Evolutionary conservation across 2,329 filamentous ascomycete species (phyloP).

Genomic region (Phaeosphaeriaceae sp.): DNA sequence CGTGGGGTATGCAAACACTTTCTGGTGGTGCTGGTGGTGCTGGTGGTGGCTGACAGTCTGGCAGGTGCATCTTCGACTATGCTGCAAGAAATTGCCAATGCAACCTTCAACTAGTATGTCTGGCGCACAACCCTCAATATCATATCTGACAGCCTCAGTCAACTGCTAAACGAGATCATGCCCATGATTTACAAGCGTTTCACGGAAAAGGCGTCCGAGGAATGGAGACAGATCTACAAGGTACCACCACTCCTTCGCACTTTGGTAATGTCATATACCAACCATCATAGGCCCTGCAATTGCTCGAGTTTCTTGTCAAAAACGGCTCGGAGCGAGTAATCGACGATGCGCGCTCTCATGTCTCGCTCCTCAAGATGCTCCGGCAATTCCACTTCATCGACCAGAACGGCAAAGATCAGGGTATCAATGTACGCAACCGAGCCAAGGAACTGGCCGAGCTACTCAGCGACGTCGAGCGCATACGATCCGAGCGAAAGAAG

Average conservation of each 20-base stretch:
- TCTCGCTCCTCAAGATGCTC: constrained; percentile 96
- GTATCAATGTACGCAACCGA: constrained; percentile 94
- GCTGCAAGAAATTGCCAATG: constrained; percentile 99
- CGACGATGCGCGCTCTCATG: constrained; percentile 92
- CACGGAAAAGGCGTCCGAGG: constrained; percentile 96
- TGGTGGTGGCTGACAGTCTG: constrained; percentile 26
- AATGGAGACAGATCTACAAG: constrained; percentile 99
- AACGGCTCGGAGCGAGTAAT: constrained; percentile 97
- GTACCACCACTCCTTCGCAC: constrained; percentile 52
- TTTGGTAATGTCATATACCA: constrained; percentile 9
- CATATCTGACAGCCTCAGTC: constrained; percentile 61
- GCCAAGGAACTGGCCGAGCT: constrained; percentile 95
- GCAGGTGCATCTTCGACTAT: constrained; percentile 75
- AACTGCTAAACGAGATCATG: constrained; percentile 99
- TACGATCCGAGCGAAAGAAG: constrained; percentile 80
- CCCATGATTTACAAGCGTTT: constrained; percentile 99
- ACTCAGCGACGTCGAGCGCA: constrained; percentile 88
- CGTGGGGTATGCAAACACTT: constrained; percentile 79
- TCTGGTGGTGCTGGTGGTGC: constrained; percentile 33
- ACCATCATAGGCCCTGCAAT: constrained; percentile 71
- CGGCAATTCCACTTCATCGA: constrained; percentile 98
- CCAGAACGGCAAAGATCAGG: constrained; percentile 96
- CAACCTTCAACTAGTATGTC: constrained; percentile 94
- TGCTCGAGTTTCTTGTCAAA: constrained; percentile 97
- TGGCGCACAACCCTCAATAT: background rate